These are phyloP conservation scores for Exophiala oligosperma DNA, from an alignment of 2,329 filamentous ascomycete species.

Conservation along the genomic window DNA sequence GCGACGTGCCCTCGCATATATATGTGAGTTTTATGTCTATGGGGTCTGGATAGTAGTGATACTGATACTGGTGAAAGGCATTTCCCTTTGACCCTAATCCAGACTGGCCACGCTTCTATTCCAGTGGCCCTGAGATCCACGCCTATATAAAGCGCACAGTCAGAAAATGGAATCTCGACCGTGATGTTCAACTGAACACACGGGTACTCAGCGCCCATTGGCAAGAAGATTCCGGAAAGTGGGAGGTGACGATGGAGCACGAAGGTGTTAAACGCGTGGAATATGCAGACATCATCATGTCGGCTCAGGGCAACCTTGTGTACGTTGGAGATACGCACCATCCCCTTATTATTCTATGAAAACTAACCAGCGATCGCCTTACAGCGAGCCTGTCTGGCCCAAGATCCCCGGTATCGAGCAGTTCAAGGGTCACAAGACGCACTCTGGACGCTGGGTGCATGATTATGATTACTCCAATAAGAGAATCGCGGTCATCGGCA, in stretches of 20 bases:
- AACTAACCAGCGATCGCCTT: too few species aligned
- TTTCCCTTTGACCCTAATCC: conserved; percentile 66
- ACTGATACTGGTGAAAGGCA: conserved; percentile 1
- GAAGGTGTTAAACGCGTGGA: not conserved
- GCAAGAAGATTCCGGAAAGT: conserved; percentile 53
- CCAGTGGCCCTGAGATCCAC: conserved; percentile 65
- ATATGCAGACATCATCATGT: not conserved
- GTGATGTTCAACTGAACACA: conserved; percentile 56
- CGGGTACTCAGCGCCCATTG: conserved; percentile 58
- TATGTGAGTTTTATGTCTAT: conserved; percentile 4
- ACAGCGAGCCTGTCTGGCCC: conserved; percentile 2
- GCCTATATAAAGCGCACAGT: conserved; percentile 66
- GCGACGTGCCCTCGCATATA: conserved; percentile 21
- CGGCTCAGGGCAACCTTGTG: not conserved
- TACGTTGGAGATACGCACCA: too few species aligned
- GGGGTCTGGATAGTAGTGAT: too few species aligned
- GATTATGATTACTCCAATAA: conserved; percentile 28
- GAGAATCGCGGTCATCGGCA: conserved; percentile 29
- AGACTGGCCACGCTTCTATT: conserved; percentile 68
- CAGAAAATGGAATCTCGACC: conserved; percentile 64
- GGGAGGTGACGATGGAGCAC: conserved; percentile 47
- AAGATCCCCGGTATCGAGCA: conserved; percentile 31
- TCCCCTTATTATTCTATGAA: too few species aligned
- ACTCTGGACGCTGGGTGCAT: conserved; percentile 35
- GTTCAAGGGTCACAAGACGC: conserved; percentile 32